phyloP scores from a whole-genome alignment of 1,284 basidiomycete species.

The Ustilago sp. region DNA sequence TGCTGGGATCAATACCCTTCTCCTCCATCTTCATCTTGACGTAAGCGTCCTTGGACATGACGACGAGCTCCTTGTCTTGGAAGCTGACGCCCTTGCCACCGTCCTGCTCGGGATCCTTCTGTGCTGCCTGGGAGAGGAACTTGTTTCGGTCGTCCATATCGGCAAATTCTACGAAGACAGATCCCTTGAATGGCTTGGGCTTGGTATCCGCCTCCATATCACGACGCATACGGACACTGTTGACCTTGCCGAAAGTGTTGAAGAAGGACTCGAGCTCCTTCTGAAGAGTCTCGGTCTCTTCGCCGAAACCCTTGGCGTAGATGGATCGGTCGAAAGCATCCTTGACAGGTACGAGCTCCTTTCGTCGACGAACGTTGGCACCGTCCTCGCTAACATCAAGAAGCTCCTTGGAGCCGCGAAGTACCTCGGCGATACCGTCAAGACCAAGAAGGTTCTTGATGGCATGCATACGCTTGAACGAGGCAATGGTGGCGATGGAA shows the following conservation, averaged over 20 bases:
- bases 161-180: conserved; percentile 91
- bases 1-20: conserved; percentile 80
- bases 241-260: conserved; percentile 81
- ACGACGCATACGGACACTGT: conserved; percentile 87
- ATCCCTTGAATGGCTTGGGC: conserved; percentile 89
- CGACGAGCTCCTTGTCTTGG: conserved; percentile 75
- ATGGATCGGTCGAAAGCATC: conserved; percentile 69
- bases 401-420: conserved; percentile 67
- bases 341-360: conserved; percentile 70
- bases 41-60: conserved; percentile 84
- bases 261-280: conserved; percentile 85
- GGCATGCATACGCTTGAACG: conserved; percentile 92
- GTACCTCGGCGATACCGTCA: conserved; percentile 57
- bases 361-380: conserved; percentile 79
- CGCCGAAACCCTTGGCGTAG: conserved; percentile 83
- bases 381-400: conserved; percentile 83
- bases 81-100: conserved; percentile 58
- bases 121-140: conserved; percentile 81
- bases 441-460: conserved; percentile 69
- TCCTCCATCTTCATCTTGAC: conserved; percentile 98
- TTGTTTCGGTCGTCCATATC: conserved; percentile 78
- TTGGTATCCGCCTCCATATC: conserved; percentile 69
- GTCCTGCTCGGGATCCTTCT: conserved; percentile 55
- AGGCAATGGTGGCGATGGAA: conserved; percentile 84
- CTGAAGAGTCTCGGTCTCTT: conserved; percentile 80